Evolutionary conservation across 1,284 basidiomycete species (phyloP).

Genomic region (Heterobasidion annosum): DNA sequence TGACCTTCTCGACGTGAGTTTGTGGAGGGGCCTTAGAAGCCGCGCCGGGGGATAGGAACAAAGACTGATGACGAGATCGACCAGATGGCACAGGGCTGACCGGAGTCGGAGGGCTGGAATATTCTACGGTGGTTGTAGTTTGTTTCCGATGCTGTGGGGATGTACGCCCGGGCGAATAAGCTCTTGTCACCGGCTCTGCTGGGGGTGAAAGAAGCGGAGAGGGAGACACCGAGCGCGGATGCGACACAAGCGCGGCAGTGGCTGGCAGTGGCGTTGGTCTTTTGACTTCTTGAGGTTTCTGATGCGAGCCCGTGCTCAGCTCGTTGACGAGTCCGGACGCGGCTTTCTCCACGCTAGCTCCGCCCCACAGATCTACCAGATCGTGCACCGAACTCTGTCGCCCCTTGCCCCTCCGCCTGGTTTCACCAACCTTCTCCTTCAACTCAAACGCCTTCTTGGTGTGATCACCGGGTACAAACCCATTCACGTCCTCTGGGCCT

Average conservation of each 20-base stretch:
- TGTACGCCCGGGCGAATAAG: slow-evolving; percentile 10
- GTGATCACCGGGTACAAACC: slow-evolving; percentile 16
- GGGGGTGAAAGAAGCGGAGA: slow-evolving; percentile 18
- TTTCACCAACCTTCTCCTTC: slow-evolving; percentile 12
- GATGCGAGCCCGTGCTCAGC: background rate
- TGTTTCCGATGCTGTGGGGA: slow-evolving; percentile 16
- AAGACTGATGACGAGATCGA: slow-evolving; percentile 58
- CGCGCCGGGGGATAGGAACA: slow-evolving; percentile 48
- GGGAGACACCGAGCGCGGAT: slow-evolving; percentile 17
- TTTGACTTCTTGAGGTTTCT: slow-evolving; percentile 6
- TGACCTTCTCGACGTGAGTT: slow-evolving; percentile 29
- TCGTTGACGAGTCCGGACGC: background rate
- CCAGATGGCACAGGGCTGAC: slow-evolving; percentile 9
- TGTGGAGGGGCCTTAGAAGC: slow-evolving; percentile 20
- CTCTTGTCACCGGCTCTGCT: slow-evolving; percentile 7
- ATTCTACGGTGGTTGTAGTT: slow-evolving; percentile 9
- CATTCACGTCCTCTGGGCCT: slow-evolving; percentile 48
- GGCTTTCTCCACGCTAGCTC: slow-evolving; percentile 19
- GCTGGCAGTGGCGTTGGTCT: slow-evolving; percentile 3
- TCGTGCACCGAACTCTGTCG: slow-evolving; percentile 76
- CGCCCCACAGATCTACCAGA: slow-evolving; percentile 67
- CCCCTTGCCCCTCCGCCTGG: slow-evolving; percentile 26
- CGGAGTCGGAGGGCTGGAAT: slow-evolving; percentile 9
- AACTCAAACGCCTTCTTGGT: slow-evolving; percentile 6
- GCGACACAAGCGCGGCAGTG: background rate